Evolutionary conservation across 108 stramenopile species (phyloP), one percentile per base, ranked within the genome.

Genomic region (Nitzschia palea): DNA sequence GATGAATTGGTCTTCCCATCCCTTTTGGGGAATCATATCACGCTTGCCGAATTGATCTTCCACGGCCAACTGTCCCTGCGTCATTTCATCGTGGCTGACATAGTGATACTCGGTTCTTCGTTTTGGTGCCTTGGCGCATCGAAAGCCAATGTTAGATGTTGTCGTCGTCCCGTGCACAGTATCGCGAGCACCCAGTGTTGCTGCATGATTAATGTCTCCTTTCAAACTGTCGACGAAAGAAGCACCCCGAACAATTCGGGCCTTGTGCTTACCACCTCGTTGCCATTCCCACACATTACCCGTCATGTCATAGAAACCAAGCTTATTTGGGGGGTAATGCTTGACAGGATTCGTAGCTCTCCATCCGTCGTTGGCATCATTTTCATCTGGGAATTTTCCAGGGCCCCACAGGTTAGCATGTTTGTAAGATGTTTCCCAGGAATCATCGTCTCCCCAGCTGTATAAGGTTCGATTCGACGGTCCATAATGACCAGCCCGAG

Each of bases 241-340:
- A 12, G 76, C 96, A 15, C 96, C 96, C 22, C 96, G 80, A 25
- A 94, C 86, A 67, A 95, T 92, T 17, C 93, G 86, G 9, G 77
- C 62, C 67, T 92, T 91, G 75, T 92, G 87, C 34, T 88, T 92
- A 27, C 93, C 96, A 9, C 95, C 95, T 31, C 89, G 73, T 74
- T 82, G 78, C 96, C 96, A 97, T 57, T 95, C 96, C 96, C 96
- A 97, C 8, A 95, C 96, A 64, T 95, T 95, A 14, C 96, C 96
- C 14, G 88, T 86, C 82, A 94, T 86, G 63, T 95, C 90, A 66
- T 94, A 88, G n/a, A 97, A 68, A 8, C 96, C 96, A 53, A 85
- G 70, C 0, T 40, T 64, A 79, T 97, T 97, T 3, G 96, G 91
- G 44, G 83, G 81, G 67, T 85, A 97, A 17, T 62, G 64, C 42